These are phyloP conservation scores for Paramyrothecium roridum DNA, from an alignment of 2,329 filamentous ascomycete species.

Conservation along the genomic window DNA sequence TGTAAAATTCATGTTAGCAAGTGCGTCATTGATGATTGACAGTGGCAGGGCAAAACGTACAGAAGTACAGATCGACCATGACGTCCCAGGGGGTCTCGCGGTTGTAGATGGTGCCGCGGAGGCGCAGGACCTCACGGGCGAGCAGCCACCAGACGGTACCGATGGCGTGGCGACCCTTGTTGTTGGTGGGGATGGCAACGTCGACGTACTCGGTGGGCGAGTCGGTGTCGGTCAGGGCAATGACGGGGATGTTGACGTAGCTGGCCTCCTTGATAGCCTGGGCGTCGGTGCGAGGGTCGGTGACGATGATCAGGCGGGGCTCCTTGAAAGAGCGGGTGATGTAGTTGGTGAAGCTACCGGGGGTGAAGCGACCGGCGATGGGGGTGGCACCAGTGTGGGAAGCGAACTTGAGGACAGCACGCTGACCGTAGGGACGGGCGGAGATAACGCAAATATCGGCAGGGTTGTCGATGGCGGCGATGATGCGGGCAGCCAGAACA, in stretches of 20 bases:
- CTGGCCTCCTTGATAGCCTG: conserved; percentile 99
- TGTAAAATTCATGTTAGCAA: conserved; percentile 23
- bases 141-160: conserved; percentile 99
- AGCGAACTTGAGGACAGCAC: conserved; percentile 99
- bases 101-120: conserved; percentile 93
- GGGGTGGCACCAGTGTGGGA: conserved; percentile 95
- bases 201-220: conserved; percentile 99
- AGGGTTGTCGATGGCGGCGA: conserved; percentile 98
- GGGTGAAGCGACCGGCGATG: conserved; percentile 99
- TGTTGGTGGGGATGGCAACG: conserved; percentile 99
- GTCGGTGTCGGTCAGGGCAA: conserved; percentile 98
- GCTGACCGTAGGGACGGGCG: conserved; percentile 98
- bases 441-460: conserved; percentile 99
- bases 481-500: conserved; percentile 96
- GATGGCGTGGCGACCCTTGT: conserved; percentile 99
- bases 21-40: neutral
- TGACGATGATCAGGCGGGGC: conserved; percentile 98
- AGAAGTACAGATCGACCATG: conserved; percentile 99
- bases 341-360: conserved; percentile 99
- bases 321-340: conserved; percentile 99
- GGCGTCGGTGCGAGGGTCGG: conserved; percentile 98
- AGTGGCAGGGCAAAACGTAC: conserved; percentile 41
- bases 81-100: conserved; percentile 98
- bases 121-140: conserved; percentile 98
- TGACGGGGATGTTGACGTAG: conserved; percentile 99